A percentile compares a stretch with the other conserved stretches of the same genome.
These are phyloP conservation scores for Clitopilus passeckerianus DNA, from an alignment of 768 basidiomycete genomes.

Conservation along the genomic window DNA sequence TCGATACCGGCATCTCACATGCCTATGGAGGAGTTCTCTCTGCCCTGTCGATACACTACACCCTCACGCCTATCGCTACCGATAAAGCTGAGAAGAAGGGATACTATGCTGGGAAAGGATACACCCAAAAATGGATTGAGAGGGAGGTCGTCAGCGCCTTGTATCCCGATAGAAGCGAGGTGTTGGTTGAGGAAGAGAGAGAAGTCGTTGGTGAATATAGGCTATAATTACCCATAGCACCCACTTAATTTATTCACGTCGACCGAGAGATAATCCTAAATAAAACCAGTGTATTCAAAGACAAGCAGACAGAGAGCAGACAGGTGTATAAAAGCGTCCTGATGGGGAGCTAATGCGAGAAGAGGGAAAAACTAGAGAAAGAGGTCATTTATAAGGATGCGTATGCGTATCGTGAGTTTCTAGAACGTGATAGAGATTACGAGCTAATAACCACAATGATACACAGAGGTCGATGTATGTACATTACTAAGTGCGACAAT, in stretches of 20 bases:
- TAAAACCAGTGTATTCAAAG: neutral
- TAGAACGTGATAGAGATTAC: neutral
- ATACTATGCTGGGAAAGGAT: neutral
- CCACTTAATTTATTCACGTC: neutral
- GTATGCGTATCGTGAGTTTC: neutral
- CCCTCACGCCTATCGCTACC: constrained; percentile 56
- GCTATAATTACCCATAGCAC: neutral
- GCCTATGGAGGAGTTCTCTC: constrained; percentile 94
- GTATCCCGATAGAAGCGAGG: constrained; percentile 48
- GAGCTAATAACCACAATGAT: neutral
- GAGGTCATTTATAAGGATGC: neutral
- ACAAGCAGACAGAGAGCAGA: neutral
- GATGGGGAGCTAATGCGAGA: neutral
- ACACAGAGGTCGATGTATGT: constrained; percentile 10
- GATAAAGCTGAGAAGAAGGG: constrained; percentile 18
- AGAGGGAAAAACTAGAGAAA: neutral
- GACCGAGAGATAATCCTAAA: neutral
- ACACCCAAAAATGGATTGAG: constrained; percentile 45
- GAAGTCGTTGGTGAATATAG: constrained; percentile 36
- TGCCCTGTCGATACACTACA: constrained; percentile 84
- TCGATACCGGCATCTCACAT: constrained; percentile 96
- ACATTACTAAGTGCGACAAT: constrained; percentile 14
- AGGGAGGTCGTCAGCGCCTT: constrained; percentile 63
- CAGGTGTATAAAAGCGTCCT: neutral
- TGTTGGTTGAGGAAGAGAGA: constrained; percentile 44